Conservation (phyloP, 2,329 filamentous ascomycete species). For the Colletotrichum trifolii region DNA sequence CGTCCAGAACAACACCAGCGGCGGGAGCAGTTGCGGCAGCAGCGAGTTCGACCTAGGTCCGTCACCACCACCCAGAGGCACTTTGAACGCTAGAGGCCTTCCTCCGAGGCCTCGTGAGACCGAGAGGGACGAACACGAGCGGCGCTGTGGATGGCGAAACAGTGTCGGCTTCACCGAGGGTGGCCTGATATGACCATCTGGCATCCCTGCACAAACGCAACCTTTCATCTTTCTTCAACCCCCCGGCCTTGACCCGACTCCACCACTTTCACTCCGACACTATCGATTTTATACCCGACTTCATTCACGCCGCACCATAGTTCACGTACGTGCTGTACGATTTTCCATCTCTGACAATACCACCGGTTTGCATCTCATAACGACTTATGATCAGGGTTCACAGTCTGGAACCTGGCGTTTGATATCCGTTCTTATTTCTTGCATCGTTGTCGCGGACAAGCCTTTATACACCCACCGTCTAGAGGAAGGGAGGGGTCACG, state of each 20-base stretch:
- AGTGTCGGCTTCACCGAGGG: constrained; percentile 67
- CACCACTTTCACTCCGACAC: not conserved
- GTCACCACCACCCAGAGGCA: constrained; percentile 47
- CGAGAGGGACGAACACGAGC: constrained; percentile 51
- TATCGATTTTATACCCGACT: constrained; percentile 30
- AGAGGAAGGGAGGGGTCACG: not conserved
- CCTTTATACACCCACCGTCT: not conserved
- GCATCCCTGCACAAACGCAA: not conserved
- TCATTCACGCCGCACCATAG: constrained; percentile 20
- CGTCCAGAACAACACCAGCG: constrained; percentile 66
- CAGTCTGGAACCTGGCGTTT: constrained; percentile 30
- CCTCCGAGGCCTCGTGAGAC: constrained; percentile 46
- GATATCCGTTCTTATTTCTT: constrained; percentile 31
- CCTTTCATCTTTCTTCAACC: not conserved
- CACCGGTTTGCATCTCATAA: constrained; percentile 33
- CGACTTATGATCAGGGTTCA: constrained; percentile 35
- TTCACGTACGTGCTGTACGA: constrained; percentile 32
- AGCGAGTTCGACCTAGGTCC: constrained; percentile 56
- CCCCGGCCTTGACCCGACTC: constrained; percentile 2
- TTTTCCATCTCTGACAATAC: constrained; percentile 34
- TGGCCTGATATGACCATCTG: constrained; percentile 59
- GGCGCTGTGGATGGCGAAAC: constrained; percentile 67
- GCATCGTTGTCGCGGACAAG: constrained; percentile 9
- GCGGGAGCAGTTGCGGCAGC: constrained; percentile 60
- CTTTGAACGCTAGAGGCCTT: constrained; percentile 45